Evolutionary conservation across 768 basidiomycete genomes (phyloP), one percentile per base, ranked within the genome.

Genomic region (Suillus subaureus): DNA sequence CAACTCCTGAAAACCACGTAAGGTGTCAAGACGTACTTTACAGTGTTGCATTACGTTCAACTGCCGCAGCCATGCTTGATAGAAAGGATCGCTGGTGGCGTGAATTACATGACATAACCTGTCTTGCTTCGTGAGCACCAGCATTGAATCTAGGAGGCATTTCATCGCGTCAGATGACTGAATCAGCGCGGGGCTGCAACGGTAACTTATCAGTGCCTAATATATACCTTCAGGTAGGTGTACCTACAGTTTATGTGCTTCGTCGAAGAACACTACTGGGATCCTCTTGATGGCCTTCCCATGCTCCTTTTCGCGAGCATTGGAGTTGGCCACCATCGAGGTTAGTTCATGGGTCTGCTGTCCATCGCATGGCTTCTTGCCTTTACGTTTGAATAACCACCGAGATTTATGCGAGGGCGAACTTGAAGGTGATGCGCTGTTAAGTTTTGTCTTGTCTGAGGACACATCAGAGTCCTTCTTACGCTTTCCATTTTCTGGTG

Each of bases 121-220:
- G 72, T 94, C 93, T 75, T 94, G 93, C 78, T 94, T 94, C 39
- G 93, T 93, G 63, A 94, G 79, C 16, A 94, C 93, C 23, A 94
- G 85, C 86, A 93, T 91, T 15, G 92, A 90, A 71, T 94, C 93
- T 40, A 95, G 83, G 18, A 95, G 77, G 68, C 88, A 89, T 74
- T 93, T 94, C 90, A 95, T 92, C 4, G 92, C 85, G 37, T 91
- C 91, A 4, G 83, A 82, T 0, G 91, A 92, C 69, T 91, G 88
- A 49, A 94, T 91, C 51, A 94, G 80, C 6, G 87, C 83, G 0
- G 91, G 91, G 56, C 88, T 94, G 71, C 26, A 13, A 35, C 58
- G 31, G 33, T 51, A n/a, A 55, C 51, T 55, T 13, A n/a, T 62
- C 67, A 40, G 63, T 52, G 62, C 61, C 61, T 43, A 37, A 7